Evolutionary conservation across 2,329 filamentous ascomycete species (phyloP).

Genomic region (Neopestalotiopsis clavispora): DNA sequence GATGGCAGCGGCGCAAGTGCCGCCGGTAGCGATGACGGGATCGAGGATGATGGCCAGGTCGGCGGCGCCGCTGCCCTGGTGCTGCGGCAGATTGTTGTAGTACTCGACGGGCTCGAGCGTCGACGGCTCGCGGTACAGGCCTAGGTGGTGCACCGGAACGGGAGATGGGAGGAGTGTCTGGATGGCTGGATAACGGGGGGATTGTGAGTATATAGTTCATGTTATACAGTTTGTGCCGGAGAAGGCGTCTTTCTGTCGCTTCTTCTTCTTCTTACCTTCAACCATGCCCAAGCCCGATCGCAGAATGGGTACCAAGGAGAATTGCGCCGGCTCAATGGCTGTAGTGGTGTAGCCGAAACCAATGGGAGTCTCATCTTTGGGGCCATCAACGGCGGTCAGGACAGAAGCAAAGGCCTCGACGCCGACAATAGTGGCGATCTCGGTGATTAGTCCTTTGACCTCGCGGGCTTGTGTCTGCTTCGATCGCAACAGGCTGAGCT

Average conservation of each 20-base stretch:
- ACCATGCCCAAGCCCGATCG: conserved; percentile 91
- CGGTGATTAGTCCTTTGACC: conserved; percentile 81
- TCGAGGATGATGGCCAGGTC: conserved; percentile 83
- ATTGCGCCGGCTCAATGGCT: conserved; percentile 64
- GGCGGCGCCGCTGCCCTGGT: conserved; percentile 48
- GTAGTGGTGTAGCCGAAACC: conserved; percentile 75
- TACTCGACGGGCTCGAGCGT: conserved; percentile 92
- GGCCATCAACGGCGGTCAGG: conserved; percentile 60
- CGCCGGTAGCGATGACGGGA: conserved; percentile 91
- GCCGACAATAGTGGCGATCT: conserved; percentile 82
- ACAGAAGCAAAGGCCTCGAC: conserved; percentile 77
- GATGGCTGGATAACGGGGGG: conserved; percentile 60
- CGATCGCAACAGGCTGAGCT: conserved; percentile 88
- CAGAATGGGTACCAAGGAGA: conserved; percentile 91
- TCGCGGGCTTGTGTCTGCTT: conserved; percentile 71
- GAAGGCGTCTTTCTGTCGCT: background rate
- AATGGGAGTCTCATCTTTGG: conserved; percentile 78
- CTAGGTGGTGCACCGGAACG: conserved; percentile 89
- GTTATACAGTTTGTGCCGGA: background rate
- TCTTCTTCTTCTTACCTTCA: conserved; percentile 58
- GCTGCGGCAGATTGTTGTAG: conserved; percentile 94
- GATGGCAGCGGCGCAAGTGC: conserved; percentile 87
- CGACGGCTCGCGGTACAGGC: conserved; percentile 88
- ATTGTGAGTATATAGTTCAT: conserved; percentile 2
- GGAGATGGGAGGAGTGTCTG: conserved; percentile 80